Base-by-base conservation (phyloP, 2,329 filamentous ascomycete species). In the Ophiosphaerella narmari region DNA sequence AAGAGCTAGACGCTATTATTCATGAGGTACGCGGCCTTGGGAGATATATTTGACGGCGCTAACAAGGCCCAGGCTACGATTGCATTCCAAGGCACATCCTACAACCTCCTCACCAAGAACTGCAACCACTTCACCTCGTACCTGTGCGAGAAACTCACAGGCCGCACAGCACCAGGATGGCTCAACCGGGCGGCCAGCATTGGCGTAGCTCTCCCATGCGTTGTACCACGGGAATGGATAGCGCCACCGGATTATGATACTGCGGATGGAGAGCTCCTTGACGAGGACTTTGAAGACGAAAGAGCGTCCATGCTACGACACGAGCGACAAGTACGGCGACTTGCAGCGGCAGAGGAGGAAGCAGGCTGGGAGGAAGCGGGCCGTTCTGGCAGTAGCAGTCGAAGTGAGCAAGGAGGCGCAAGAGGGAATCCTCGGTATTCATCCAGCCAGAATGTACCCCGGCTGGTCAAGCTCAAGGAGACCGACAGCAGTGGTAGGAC, bases 101-200 rank as follows among this genome's bases (percentile, higher is more conserved):
- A 95, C 74, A 93, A 94, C 65, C 82, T 95, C 12, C 80, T 95
- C 38, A 91, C 86, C 16, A 86, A 86, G 62, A 95, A 95, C 73
- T 95, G 90, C 80, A 95, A 95, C 71, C 90, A 95, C 71, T 95
- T 95, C 70, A 93, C 90, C 2, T 85, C 85, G 16, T 85, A 88
- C 63, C 80, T 95, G 14, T 91, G 88, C 73, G 79, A 87, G 68
- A 83, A 83, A 59, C 80, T 95, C 46, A 93, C 89, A 2, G 84
- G 86, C 5, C 81, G 83, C 39, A 77, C 85, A 1, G 88, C 88
- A 0, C 90, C 90, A 0, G 75, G 73, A 14, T 95, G 90, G 88
- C 76, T 95, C 46, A 95, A 95, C 66, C 83, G 90, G 47, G 90
- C 90, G 1, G 90, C 90, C n/a, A 87, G 83, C 60, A 90, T 95